Evolutionary conservation across 441 rosid species (phyloP).

Genomic region (Melastoma candidum): DNA sequence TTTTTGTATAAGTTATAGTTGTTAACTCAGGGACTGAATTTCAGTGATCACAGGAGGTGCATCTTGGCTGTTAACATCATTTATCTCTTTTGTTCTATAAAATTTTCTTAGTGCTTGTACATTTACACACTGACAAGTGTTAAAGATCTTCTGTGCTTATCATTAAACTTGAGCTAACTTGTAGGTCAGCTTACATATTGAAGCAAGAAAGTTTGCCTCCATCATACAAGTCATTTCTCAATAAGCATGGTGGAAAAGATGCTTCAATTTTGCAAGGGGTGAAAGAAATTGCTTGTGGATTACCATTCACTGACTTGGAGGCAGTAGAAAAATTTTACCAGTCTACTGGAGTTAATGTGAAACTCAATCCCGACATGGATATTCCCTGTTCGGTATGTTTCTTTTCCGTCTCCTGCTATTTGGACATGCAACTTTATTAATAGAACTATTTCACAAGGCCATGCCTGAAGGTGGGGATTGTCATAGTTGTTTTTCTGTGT

Average conservation of each 20-base stretch:
- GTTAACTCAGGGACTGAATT: not conserved
- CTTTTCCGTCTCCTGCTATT: not conserved
- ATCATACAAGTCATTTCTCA: constrained; percentile 84
- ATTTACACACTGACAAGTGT: not conserved
- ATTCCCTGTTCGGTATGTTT: constrained; percentile 61
- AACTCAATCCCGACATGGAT: constrained; percentile 71
- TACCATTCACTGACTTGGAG: constrained; percentile 56
- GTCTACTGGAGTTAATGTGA: constrained; percentile 56
- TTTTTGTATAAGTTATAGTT: not conserved
- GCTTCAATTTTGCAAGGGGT: constrained; percentile 23
- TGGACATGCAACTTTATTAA: not conserved
- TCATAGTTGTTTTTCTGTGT: no score
- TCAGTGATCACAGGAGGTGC: not conserved
- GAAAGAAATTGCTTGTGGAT: constrained; percentile 23
- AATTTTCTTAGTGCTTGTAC: not conserved
- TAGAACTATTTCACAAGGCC: constrained; percentile 8
- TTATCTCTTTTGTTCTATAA: not conserved
- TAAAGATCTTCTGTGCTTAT: not conserved
- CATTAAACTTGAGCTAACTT: not conserved
- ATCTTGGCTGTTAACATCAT: not conserved
- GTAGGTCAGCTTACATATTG: constrained; percentile 38
- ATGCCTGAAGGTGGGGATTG: not conserved
- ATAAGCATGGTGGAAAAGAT: constrained; percentile 84
- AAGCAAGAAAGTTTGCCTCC: constrained; percentile 84
- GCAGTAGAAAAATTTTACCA: constrained; percentile 61